phyloP scores from a whole-genome alignment of 169 alveolate species.

The Plasmodium billcollinsi region DNA sequence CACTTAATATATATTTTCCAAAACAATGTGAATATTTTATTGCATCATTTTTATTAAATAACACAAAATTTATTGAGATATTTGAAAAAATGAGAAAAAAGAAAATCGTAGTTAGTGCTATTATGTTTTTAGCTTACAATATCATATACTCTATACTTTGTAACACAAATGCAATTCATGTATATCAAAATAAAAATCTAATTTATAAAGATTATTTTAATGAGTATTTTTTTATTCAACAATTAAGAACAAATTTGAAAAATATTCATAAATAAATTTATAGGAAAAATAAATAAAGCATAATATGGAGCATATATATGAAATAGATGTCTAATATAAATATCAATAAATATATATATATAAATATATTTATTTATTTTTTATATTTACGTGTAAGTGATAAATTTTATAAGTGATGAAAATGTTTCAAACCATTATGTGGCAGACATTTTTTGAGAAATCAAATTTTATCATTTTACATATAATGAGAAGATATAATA shows the following conservation, averaged over 20 bases:
- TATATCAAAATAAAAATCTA: conserved; percentile 48
- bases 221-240: conserved; percentile 16
- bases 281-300: not conserved
- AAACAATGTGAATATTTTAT: conserved; percentile 17
- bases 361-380: not conserved
- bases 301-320: not conserved
- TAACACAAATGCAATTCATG: conserved; percentile 51
- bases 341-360: not conserved
- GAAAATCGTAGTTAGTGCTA: conserved; percentile 12
- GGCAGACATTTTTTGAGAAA: conserved; percentile 75
- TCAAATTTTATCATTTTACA: conserved; percentile 41
- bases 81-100: conserved; percentile 58
- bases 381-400: not conserved
- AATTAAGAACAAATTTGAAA: conserved; percentile 6
- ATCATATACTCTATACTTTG: conserved; percentile 50
- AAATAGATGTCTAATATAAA: not conserved
- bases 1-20: conserved; percentile 27
- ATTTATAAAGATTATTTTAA: conserved; percentile 47
- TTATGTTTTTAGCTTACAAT: conserved; percentile 46
- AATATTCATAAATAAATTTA: not conserved
- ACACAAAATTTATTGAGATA: conserved; percentile 16
- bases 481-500: not conserved
- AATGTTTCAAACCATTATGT: conserved; percentile 46
- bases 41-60: conserved; percentile 29
- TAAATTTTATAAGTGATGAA: conserved; percentile 64